Base-by-base conservation (phyloP, 2,329 filamentous ascomycete genomes). In the Curvularia sp. region DNA sequence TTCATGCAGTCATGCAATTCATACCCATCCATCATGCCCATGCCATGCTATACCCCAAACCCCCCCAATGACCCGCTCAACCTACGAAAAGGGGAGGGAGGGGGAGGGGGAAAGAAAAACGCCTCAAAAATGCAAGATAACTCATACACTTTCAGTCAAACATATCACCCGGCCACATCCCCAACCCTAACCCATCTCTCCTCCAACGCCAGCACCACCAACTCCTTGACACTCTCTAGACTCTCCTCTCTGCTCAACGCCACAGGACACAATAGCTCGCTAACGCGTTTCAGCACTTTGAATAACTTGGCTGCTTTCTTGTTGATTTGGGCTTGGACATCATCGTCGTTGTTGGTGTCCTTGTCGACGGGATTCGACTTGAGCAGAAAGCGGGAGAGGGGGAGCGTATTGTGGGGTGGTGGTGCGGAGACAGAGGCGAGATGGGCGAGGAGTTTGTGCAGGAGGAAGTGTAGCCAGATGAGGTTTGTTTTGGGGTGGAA, bases 401-500 rank as follows among this genome's bases (percentile, higher is more conserved):
- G 13, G 22, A 48, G 12, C 66, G 22, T 52, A 15, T 66, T 54
- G 2, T 60, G 43, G 1, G 60, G 44, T 1, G 66, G 59, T 1
- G 65, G 49, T 18, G 18, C 18, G 8, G 48, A 59, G 13, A 41
- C 9, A n/a, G 30, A 31, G 18, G 47, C 48, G 51, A 82, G 58
- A 52, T 80, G 74, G 44, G 75, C 68, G 24, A 88, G 73, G 0
- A 89, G 78, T 63, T 83, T 84, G 58, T 82, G 80, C 12, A 89
- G 79, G 4, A 89, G 74, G 67, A 87, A 88, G 49, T 86, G 82
- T 22, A 88, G 74, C 87, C 87, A 89, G 13, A 88, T 78, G 13
- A 88, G 77, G 63, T 89, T 89, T 2, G 87, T 88, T 55, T 81
- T 79, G 2, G 87, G 86, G 39, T 83, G 80, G 69, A 84, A 89